phyloP scores from a whole-genome alignment of 768 basidiomycete species.

The Clitopilus hobsonii region DNA sequence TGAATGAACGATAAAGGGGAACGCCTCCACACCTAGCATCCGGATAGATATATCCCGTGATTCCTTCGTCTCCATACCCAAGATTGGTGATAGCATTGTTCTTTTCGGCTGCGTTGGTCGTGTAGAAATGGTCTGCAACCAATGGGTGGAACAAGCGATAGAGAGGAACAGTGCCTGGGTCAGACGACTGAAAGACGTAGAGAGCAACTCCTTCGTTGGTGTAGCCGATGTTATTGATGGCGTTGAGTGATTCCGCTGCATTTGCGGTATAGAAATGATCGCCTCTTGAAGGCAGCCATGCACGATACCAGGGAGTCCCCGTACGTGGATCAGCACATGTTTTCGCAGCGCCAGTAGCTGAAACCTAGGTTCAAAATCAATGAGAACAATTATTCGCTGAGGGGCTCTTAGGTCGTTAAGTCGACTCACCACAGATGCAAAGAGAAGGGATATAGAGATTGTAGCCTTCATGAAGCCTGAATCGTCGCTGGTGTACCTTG shows the following conservation, averaged over 20 bases:
- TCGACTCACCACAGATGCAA: too few species aligned
- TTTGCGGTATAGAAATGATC: conserved; percentile 7
- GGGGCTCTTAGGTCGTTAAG: too few species aligned
- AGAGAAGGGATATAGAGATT: too few species aligned
- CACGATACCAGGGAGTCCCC: not conserved
- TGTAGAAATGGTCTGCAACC: conserved; percentile 8
- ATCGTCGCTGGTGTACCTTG: too few species aligned
- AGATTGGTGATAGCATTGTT: conserved; percentile 3
- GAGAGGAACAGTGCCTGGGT: conserved; percentile 4
- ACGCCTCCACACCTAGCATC: not conserved
- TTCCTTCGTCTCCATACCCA: conserved; percentile 8
- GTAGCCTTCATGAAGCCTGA: too few species aligned
- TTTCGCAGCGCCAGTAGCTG: too few species aligned
- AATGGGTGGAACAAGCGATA: conserved; percentile 6
- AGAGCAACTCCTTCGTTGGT: conserved; percentile 6
- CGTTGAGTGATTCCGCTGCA: conserved; percentile 3
- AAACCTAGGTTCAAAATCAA: too few species aligned
- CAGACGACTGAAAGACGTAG: not conserved
- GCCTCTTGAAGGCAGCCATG: not conserved
- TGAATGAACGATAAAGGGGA: conserved; percentile 17
- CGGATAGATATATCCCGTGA: conserved; percentile 6
- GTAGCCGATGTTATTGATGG: conserved; percentile 4
- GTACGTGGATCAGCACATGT: not conserved
- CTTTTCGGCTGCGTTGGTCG: conserved; percentile 5
- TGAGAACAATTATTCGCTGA: too few species aligned